Evolutionary conservation across 1,139 yeast species (phyloP).

Genomic region (Sugiyamaella japonica): DNA sequence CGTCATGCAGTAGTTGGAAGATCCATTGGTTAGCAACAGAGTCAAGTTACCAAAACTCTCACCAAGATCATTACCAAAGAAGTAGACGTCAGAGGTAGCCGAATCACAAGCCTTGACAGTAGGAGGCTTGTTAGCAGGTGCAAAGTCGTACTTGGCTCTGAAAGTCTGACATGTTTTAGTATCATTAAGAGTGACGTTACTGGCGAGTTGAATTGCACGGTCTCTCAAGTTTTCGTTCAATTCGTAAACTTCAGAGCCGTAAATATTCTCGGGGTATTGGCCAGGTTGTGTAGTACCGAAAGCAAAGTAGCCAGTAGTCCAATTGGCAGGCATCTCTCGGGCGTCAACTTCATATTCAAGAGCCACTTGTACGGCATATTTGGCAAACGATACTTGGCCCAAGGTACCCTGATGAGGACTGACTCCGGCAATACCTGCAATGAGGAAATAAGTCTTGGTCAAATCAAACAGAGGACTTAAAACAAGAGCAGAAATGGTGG

Average conservation of each 20-base stretch:
- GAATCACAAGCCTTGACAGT: constrained; percentile 57
- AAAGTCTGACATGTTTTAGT: constrained; percentile 46
- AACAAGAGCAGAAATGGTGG: constrained; percentile 56
- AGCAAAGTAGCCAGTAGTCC: constrained; percentile 63
- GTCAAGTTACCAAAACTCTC: constrained; percentile 54
- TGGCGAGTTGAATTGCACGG: constrained; percentile 57
- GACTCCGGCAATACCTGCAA: constrained; percentile 70
- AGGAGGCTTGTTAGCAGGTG: constrained; percentile 55
- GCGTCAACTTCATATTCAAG: constrained; percentile 59
- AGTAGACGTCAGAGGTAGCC: constrained; percentile 62
- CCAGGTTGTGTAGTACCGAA: constrained; percentile 54
- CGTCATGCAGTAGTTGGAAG: constrained; percentile 60
- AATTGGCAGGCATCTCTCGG: constrained; percentile 49
- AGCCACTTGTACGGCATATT: constrained; percentile 62
- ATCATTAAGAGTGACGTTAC: constrained; percentile 46
- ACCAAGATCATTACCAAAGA: constrained; percentile 54
- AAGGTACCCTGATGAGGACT: constrained; percentile 50
- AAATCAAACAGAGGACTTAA: constrained; percentile 59
- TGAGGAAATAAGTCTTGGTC: constrained; percentile 57
- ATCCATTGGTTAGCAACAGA: constrained; percentile 55
- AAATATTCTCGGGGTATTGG: constrained; percentile 55
- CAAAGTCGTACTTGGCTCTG: constrained; percentile 50
- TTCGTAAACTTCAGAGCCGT: constrained; percentile 68
- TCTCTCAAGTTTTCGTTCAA: constrained; percentile 59
- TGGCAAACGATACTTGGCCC: constrained; percentile 63